phyloP scores from a whole-genome alignment of 2,329 filamentous ascomycete genomes.

The Penicillium paneum region DNA sequence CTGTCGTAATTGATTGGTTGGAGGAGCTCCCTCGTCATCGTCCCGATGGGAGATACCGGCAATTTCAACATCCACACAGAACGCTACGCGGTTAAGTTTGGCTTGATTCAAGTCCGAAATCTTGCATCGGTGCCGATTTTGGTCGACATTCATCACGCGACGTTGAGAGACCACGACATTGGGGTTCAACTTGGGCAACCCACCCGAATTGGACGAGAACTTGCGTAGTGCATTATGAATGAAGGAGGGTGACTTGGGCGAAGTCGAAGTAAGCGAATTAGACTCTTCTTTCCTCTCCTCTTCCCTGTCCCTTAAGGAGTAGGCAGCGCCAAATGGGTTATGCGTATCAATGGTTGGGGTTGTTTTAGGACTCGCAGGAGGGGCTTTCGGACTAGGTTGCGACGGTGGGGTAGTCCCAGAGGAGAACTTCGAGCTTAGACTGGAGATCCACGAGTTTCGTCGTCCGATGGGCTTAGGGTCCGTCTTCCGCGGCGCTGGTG shows the following conservation, averaged over 20 bases:
- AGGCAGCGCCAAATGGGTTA: slow-evolving; percentile 47
- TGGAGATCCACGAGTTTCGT: slow-evolving; percentile 86
- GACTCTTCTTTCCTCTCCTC: slow-evolving; percentile 40
- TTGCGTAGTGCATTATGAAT: slow-evolving; percentile 77
- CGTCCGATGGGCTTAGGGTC: slow-evolving; percentile 44
- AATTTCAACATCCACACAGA: slow-evolving; percentile 96
- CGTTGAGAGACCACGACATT: slow-evolving; percentile 74
- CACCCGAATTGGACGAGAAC: slow-evolving; percentile 60
- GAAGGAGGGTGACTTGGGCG: slow-evolving; percentile 70
- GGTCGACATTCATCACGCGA: slow-evolving; percentile 79
- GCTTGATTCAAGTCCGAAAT: slow-evolving; percentile 74
- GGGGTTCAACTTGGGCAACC: slow-evolving; percentile 52
- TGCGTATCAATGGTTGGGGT: slow-evolving; percentile 37
- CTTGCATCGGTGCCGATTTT: slow-evolving; percentile 70
- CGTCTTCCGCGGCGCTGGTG: slow-evolving; percentile 25
- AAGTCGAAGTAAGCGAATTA: slow-evolving; percentile 54
- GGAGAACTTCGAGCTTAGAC: slow-evolving; percentile 88
- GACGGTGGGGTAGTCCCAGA: slow-evolving; percentile 48
- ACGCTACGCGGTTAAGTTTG: slow-evolving; percentile 83
- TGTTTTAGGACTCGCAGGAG: slow-evolving; percentile 29
- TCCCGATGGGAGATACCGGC: slow-evolving; percentile 83
- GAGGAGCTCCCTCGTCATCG: slow-evolving; percentile 47
- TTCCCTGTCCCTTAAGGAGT: slow-evolving; percentile 43
- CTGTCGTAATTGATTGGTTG: slow-evolving; percentile 29
- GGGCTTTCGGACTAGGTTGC: slow-evolving; percentile 33